Evolutionary conservation across 139 green algal genomes (phyloP).

Genomic region (Volvox reticuliferus): DNA sequence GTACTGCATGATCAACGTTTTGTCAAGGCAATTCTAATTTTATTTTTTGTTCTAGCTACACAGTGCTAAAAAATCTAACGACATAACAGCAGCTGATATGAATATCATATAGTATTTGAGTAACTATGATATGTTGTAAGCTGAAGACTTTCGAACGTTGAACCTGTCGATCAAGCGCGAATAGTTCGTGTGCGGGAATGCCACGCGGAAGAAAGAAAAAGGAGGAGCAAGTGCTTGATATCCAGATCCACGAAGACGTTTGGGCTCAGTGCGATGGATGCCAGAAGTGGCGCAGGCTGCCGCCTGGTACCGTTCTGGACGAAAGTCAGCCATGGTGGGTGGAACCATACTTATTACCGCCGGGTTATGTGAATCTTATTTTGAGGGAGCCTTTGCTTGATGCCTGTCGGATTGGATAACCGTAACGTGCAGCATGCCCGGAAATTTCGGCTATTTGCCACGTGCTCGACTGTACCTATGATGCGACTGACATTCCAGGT

Average conservation of each 20-base stretch:
- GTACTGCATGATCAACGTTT: too few relatives aligned
- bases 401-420: not conserved
- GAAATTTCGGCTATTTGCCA: not conserved
- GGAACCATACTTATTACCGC: not conserved
- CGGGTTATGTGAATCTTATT: too few relatives aligned
- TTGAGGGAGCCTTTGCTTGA: not conserved
- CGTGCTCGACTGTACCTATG: not conserved
- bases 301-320: constrained; percentile 50
- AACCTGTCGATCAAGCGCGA: too few relatives aligned
- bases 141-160: too few relatives aligned
- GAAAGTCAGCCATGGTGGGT: constrained; percentile 47
- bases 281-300: constrained; percentile 58
- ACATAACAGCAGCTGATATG: too few relatives aligned
- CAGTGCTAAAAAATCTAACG: too few relatives aligned
- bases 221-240: not conserved
- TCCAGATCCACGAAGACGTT: constrained; percentile 51
- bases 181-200: not conserved
- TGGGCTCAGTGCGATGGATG: constrained; percentile 57
- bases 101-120: too few relatives aligned
- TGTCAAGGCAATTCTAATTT: too few relatives aligned
- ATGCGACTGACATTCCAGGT: constrained; percentile 25
- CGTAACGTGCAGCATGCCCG: not conserved
- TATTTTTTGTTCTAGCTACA: too few relatives aligned
- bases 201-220: constrained; percentile 29
- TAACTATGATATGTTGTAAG: not conserved